phyloP scores from a whole-genome alignment of 768 basidiomycete genomes.

The Rhodotorula diobovata region DNA sequence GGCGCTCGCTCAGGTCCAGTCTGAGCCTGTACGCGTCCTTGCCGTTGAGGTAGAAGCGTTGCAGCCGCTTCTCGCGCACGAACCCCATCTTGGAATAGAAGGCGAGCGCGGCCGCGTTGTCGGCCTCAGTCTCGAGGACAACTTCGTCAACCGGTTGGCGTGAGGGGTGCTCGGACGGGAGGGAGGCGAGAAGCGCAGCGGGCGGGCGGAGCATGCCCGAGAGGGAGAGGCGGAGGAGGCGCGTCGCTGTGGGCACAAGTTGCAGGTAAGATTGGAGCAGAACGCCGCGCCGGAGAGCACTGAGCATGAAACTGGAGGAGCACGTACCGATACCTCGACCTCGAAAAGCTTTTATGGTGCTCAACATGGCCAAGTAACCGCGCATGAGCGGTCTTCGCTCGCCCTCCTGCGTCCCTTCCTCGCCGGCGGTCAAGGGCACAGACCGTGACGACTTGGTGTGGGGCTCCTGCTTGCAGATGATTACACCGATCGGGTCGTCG shows the following conservation, averaged over 20 bases:
- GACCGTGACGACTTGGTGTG: slow-evolving; percentile 53
- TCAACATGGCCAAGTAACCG: slow-evolving; percentile 98
- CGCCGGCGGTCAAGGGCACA: slow-evolving; percentile 45
- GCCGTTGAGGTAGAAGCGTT: slow-evolving; percentile 92
- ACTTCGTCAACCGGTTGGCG: slow-evolving; percentile 55
- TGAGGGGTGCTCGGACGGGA: slow-evolving; percentile 1
- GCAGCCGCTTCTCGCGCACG: slow-evolving; percentile 87
- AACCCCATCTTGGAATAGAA: slow-evolving; percentile 91
- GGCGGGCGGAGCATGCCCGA: slow-evolving; percentile 61
- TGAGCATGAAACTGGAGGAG: no score
- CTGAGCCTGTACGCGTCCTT: slow-evolving; percentile 84
- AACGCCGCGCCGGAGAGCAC: no score
- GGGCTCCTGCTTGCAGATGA: slow-evolving; percentile 93
- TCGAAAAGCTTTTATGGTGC: slow-evolving; percentile 74
- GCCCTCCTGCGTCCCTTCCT: slow-evolving; percentile 39
- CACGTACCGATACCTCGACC: slow-evolving; percentile 94
- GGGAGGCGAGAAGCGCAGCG: not conserved
- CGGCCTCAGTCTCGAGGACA: slow-evolving; percentile 91
- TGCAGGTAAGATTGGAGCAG: not conserved
- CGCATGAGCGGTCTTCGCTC: slow-evolving; percentile 56
- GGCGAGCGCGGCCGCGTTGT: slow-evolving; percentile 79
- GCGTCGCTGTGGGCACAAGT: slow-evolving; percentile 58
- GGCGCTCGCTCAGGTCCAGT: slow-evolving; percentile 18
- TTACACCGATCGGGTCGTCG: slow-evolving; percentile 65
- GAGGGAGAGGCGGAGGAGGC: slow-evolving; percentile 75